Evolutionary conservation across 345 rosid genomes (phyloP).

Genomic region (Orychophragmus violaceus): DNA sequence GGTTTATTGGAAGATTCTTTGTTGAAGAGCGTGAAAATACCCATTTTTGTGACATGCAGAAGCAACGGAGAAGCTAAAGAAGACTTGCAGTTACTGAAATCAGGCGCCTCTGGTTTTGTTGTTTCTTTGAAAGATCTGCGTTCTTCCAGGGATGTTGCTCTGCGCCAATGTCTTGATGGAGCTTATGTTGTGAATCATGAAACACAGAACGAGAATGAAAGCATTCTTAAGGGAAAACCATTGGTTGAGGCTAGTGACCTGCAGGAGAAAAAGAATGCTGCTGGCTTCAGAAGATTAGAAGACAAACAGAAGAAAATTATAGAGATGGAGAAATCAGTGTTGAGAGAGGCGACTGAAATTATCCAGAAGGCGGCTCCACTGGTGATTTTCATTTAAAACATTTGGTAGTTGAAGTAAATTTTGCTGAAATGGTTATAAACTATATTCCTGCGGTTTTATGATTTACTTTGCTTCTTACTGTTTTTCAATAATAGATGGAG

Average conservation of each 20-base stretch:
- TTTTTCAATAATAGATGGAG: slow-evolving; percentile 65
- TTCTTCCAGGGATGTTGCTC: slow-evolving; percentile 43
- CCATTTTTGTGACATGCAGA: slow-evolving; percentile 40
- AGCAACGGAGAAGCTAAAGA: slow-evolving; percentile 24
- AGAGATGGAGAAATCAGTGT: slow-evolving; percentile 57
- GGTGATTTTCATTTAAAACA: slow-evolving; percentile 60
- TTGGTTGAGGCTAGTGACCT: slow-evolving; percentile 26
- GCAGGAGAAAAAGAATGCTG: slow-evolving; percentile 24
- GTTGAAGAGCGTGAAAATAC: slow-evolving; percentile 56
- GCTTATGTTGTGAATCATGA: slow-evolving; percentile 20
- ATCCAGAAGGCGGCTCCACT: slow-evolving; percentile 83
- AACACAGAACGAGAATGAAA: slow-evolving; percentile 25
- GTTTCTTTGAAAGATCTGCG: slow-evolving; percentile 63
- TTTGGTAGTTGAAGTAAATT: slow-evolving; percentile 46
- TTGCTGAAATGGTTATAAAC: slow-evolving; percentile 23
- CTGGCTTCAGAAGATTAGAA: slow-evolving; percentile 63
- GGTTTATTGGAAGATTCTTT: slow-evolving; percentile 37
- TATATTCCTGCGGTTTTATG: slow-evolving; percentile 15
- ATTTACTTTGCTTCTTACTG: slow-evolving; percentile 34
- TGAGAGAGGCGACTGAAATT: slow-evolving; percentile 55
- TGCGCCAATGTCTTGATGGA: slow-evolving; percentile 41
- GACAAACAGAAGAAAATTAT: slow-evolving; percentile 62
- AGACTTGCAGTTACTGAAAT: slow-evolving; percentile 34
- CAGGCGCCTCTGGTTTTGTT: slow-evolving; percentile 79
- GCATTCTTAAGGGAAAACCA: slow-evolving; percentile 11